A percentile compares a stretch with the other conserved stretches of the same genome.
Evolutionary conservation across 2,329 filamentous ascomycete species (phyloP).

Genomic region (Raffaelea arxii): DNA sequence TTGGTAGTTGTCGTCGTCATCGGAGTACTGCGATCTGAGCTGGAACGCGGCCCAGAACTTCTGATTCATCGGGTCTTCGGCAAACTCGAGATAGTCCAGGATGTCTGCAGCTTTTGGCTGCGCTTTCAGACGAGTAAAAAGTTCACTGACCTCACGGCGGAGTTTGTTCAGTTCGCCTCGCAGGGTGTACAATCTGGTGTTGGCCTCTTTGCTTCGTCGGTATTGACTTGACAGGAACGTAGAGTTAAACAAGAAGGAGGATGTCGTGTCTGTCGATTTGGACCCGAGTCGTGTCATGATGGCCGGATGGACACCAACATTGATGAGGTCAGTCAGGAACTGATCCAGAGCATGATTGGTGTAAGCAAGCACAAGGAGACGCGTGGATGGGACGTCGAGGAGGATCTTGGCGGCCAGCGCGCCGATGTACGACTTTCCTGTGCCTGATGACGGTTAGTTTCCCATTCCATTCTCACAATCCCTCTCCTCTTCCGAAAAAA

Average conservation of each 20-base stretch:
- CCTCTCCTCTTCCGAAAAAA: too few relatives aligned
- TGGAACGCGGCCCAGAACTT: slow-evolving; percentile 9
- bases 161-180: slow-evolving; percentile 17
- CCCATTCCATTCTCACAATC: background rate
- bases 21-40: background rate
- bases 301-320: slow-evolving; percentile 40
- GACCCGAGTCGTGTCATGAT: slow-evolving; percentile 54
- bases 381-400: slow-evolving; percentile 35
- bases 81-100: slow-evolving; percentile 27
- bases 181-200: background rate
- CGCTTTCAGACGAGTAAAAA: background rate
- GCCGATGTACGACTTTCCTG: slow-evolving; percentile 67
- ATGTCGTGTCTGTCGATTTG: slow-evolving; percentile 42
- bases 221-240: slow-evolving; percentile 13
- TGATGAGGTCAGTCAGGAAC: slow-evolving; percentile 53
- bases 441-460: slow-evolving; percentile 35
- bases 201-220: slow-evolving; percentile 1
- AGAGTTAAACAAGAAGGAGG: slow-evolving; percentile 27
- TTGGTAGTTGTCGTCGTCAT: background rate
- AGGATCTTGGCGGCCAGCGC: slow-evolving; percentile 50
- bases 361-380: slow-evolving; percentile 55
- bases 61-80: background rate
- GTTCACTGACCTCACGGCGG: slow-evolving; percentile 10
- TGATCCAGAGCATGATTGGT: slow-evolving; percentile 61
- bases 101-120: slow-evolving; percentile 15